These are phyloP conservation scores for Lophiotrema nucula DNA, from an alignment of 495 filamentous ascomycete species.

Conservation along the genomic window DNA sequence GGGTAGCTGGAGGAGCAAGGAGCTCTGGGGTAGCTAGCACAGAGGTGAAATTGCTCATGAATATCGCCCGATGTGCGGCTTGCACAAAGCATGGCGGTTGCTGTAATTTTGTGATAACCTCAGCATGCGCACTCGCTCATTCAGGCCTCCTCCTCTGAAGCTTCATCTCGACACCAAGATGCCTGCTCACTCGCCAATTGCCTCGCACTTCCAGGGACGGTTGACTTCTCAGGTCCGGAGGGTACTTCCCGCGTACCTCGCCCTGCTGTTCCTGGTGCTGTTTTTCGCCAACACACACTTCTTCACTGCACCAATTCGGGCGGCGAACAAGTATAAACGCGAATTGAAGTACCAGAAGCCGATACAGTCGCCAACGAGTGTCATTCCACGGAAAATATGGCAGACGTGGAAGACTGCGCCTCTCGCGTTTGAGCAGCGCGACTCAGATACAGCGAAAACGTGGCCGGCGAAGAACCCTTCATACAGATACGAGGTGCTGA, in stretches of 20 bases:
- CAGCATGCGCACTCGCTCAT: constrained; percentile 25
- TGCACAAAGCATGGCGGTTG: neutral
- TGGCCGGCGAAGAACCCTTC: constrained; percentile 60
- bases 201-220: constrained; percentile 20
- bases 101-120: constrained; percentile 24
- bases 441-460: constrained; percentile 52
- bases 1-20: too few species aligned
- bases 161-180: constrained; percentile 26
- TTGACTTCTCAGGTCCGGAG: constrained; percentile 23
- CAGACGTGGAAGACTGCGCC: constrained; percentile 67
- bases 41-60: neutral
- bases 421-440: constrained; percentile 56
- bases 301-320: constrained; percentile 25
- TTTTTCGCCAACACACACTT: constrained; percentile 23
- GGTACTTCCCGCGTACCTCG: constrained; percentile 23
- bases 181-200: constrained; percentile 24
- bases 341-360: constrained; percentile 23
- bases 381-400: constrained; percentile 60
- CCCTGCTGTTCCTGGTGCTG: constrained; percentile 19
- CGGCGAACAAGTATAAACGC: constrained; percentile 25
- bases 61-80: neutral
- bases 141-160: constrained; percentile 22
- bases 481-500: constrained; percentile 63
- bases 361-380: constrained; percentile 5
- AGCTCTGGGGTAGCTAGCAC: neutral